Percentiles rank a stretch among this genome's conserved stretches.
Conservation (phyloP, 805 yeast genomes). For the Spathaspora gorwiae region DNA sequence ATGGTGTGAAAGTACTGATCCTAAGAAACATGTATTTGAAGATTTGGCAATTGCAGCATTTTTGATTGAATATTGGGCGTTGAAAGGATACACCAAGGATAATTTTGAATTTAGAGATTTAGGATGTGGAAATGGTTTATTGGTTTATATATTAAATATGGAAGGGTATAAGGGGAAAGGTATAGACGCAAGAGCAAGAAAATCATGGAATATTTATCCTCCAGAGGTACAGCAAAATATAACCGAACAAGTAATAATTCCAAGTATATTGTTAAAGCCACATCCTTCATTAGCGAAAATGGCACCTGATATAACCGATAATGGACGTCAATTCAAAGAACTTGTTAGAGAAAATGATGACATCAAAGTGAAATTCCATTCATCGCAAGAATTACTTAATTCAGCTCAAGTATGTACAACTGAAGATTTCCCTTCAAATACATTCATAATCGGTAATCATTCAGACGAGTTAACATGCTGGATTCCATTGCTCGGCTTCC, state of each 20-base stretch:
- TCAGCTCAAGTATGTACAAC: conserved; percentile 51
- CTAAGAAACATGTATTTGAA: conserved; percentile 92
- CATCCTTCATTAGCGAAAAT: conserved; percentile 55
- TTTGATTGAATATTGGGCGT: conserved; percentile 78
- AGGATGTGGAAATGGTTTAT: conserved; percentile 92
- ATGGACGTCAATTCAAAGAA: conserved; percentile 41
- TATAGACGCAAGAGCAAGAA: conserved; percentile 83
- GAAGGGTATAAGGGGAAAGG: conserved; percentile 86
- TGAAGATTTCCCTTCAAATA: conserved; percentile 61
- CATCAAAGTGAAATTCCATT: conserved; percentile 46
- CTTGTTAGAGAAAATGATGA: conserved; percentile 2
- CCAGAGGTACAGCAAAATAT: conserved; percentile 52
- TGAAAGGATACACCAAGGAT: conserved; percentile 36
- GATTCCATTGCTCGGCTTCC: conserved; percentile 84
- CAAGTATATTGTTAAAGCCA: conserved; percentile 64
- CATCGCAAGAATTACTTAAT: conserved; percentile 47
- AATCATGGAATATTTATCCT: conserved; percentile 82
- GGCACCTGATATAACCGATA: conserved; percentile 53
- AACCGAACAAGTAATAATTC: conserved; percentile 79
- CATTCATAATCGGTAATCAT: conserved; percentile 90
- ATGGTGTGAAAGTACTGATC: conserved; percentile 95
- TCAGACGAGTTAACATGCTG: conserved; percentile 94
- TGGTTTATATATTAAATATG: conserved; percentile 65
- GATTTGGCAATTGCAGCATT: conserved; percentile 95
- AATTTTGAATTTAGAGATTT: conserved; percentile 75